Evolutionary conservation across 768 basidiomycete species (phyloP).

Genomic region (Lentinula sp.): DNA sequence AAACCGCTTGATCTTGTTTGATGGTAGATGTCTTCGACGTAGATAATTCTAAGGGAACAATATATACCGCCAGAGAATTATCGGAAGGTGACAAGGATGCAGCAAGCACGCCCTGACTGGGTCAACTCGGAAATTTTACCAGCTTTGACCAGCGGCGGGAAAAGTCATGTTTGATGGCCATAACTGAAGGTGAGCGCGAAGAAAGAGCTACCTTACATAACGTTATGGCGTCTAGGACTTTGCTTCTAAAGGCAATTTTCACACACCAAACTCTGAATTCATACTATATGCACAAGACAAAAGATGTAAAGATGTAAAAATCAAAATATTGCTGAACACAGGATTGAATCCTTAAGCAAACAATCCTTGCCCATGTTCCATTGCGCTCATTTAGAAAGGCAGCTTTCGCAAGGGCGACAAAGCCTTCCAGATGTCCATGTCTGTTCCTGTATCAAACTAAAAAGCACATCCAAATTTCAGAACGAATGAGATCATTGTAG

Average conservation of each 20-base stretch:
- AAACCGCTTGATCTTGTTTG: slow-evolving; percentile 43
- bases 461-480: too few relatives aligned
- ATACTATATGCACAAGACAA: too few relatives aligned
- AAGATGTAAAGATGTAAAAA: too few relatives aligned
- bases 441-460: neutral
- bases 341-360: too few relatives aligned
- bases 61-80: slow-evolving; percentile 54
- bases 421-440: neutral
- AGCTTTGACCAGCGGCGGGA: slow-evolving; percentile 53
- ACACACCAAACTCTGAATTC: too few relatives aligned
- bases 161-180: slow-evolving; percentile 29
- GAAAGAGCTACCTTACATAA: too few relatives aligned
- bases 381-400: neutral
- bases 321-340: neutral
- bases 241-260: too few relatives aligned
- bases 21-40: slow-evolving; percentile 13
- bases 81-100: slow-evolving; percentile 52
- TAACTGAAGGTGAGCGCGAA: neutral
- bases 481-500: too few relatives aligned
- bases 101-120: slow-evolving; percentile 52
- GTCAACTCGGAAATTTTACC: slow-evolving; percentile 45
- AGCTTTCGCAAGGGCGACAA: neutral
- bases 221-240: too few relatives aligned
- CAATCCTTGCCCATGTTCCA: neutral
- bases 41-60: slow-evolving; percentile 28